Evolutionary conservation across 495 filamentous ascomycete genomes (phyloP), one percentile per base, ranked within the genome.

Genomic region (Podospora appendiculata): DNA sequence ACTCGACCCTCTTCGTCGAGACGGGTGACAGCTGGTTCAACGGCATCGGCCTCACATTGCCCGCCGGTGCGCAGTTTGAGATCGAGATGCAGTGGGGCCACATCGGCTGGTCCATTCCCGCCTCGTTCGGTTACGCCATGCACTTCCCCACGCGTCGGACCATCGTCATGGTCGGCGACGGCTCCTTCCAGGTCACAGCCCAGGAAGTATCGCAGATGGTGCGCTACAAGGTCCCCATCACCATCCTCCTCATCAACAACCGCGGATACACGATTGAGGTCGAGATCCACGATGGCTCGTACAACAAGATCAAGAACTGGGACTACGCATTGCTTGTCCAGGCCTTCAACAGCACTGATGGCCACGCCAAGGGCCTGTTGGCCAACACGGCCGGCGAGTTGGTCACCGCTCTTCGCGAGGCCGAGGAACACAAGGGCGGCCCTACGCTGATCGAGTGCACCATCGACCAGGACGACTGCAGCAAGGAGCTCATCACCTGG

Each of bases 241-340:
- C 55, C 38, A 66, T 64, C 4, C 2, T 62, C n/a, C 36, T 62
- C 5, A 65, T 77, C 41, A 76, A 77, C 57, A 79, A 78, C 48
- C 60, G 67, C 7, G 75, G 75, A 0, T 79, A 79, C 52, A 77
- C 74, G 0, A 79, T 77, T 39, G 75, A 79, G 63, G 69, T 73
- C 9, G 68, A 67, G 19, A 79, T 79, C 46, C 74, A 79, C 51
- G 75, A 74, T 17, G 59, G 59, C 5, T 35, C 46, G 16, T 62
- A 62, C 51, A 62, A 59, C 53, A 55, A 54, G 56, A 62, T 62
- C 40, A 55, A 62, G 52, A 59, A 62, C 36, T 62, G 59, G 59
- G 47, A 62, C 34, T 62, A 62, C 35, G 52, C 59, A 0, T 5
- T 56, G 56, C 48, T 62, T 7, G 51, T 59, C 8, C 17, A 52